Evolutionary conservation across 108 stramenopile genomes (phyloP).

Genomic region (Aurantiochytrium sp.): DNA sequence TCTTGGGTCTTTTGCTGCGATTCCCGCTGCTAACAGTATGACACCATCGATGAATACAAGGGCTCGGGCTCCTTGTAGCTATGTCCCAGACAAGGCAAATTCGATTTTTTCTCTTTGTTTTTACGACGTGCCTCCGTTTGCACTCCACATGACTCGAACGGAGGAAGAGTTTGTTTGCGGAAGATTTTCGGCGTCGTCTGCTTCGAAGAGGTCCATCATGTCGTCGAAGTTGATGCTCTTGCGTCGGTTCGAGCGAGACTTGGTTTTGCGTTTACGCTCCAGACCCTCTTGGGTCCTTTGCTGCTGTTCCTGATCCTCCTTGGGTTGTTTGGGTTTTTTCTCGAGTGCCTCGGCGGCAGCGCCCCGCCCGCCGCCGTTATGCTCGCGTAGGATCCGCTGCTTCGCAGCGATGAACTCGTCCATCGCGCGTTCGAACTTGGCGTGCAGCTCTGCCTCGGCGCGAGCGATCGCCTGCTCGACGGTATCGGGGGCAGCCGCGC

Average conservation of each 20-base stretch:
- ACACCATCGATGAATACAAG: too few species aligned
- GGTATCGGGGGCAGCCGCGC: background rate
- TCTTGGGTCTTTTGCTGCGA: background rate
- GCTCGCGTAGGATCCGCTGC: background rate
- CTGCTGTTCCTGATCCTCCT: background rate
- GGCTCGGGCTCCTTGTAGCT: too few species aligned
- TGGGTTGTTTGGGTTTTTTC: too few species aligned
- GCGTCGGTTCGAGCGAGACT: background rate
- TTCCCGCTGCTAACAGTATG: background rate
- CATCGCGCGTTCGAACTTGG: conserved; percentile 6
- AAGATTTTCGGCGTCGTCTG: background rate
- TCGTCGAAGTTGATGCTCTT: conserved; percentile 19
- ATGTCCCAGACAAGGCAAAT: too few species aligned
- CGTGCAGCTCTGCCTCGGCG: background rate
- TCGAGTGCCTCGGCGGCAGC: too few species aligned
- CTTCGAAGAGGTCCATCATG: background rate
- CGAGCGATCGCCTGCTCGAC: background rate
- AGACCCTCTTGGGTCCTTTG: background rate
- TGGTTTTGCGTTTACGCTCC: background rate
- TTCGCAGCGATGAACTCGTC: background rate
- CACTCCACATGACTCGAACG: background rate
- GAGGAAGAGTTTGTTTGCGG: background rate
- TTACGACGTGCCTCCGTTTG: background rate
- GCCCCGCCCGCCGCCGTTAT: background rate
- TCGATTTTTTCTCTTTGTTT: too few species aligned